A percentile compares a stretch with the other conserved stretches of the same genome.
phyloP scores from a whole-genome alignment of 768 basidiomycete genomes.

The Tricholoma terreum region DNA sequence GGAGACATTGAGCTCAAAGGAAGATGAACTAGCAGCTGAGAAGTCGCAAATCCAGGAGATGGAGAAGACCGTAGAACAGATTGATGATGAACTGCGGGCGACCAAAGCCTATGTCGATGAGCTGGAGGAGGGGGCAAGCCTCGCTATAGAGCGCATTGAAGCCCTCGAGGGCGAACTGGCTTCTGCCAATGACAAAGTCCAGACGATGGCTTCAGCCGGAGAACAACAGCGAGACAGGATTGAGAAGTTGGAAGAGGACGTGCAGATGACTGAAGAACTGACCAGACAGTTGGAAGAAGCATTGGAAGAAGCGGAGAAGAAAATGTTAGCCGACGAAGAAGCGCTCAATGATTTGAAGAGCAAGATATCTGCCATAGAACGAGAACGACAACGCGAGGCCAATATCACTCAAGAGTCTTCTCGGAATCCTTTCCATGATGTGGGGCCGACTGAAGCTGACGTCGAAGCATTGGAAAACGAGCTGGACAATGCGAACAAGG shows the following conservation, averaged over 20 bases:
- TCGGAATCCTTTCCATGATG: constrained; percentile 24
- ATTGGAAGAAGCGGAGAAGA: constrained; percentile 68
- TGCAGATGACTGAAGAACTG: constrained; percentile 50
- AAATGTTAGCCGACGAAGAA: constrained; percentile 62
- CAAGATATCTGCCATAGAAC: constrained; percentile 53
- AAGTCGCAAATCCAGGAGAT: constrained; percentile 24
- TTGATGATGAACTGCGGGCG: constrained; percentile 46
- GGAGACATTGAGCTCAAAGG: constrained; percentile 35
- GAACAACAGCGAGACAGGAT: constrained; percentile 48
- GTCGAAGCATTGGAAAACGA: constrained; percentile 69
- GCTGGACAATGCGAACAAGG: constrained; percentile 71
- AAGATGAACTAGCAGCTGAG: constrained; percentile 37
- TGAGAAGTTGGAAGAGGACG: constrained; percentile 51
- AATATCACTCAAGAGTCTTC: constrained; percentile 28
- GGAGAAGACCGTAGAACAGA: constrained; percentile 34
- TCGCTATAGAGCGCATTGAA: constrained; percentile 50
- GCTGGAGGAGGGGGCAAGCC: constrained; percentile 57
- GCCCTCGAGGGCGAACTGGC: constrained; percentile 55
- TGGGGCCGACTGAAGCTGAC: constrained; percentile 48
- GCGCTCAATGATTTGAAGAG: constrained; percentile 47
- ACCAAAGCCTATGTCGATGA: constrained; percentile 53
- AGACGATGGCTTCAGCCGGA: constrained; percentile 41
- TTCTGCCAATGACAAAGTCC: constrained; percentile 42
- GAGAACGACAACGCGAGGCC: constrained; percentile 51
- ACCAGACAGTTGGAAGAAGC: constrained; percentile 73